phyloP scores from a whole-genome alignment of 768 basidiomycete species.

The Phlebiopsis flavidoalba region DNA sequence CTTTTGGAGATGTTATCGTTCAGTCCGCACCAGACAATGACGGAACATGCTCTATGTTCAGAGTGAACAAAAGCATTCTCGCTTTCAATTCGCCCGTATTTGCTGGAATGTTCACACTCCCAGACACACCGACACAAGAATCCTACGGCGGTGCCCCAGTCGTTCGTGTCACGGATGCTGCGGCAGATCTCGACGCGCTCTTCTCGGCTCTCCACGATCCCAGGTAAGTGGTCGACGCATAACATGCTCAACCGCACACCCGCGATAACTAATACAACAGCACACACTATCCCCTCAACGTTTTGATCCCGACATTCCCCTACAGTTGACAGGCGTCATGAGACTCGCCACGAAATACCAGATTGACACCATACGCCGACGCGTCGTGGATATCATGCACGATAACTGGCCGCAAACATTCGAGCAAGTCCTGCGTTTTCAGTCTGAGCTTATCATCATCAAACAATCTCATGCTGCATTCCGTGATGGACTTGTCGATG shows the following conservation, averaged over 20 bases:
- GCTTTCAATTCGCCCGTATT: not conserved
- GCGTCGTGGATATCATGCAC: slow-evolving; percentile 16
- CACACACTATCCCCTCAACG: slow-evolving; percentile 10
- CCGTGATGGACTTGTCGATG: not conserved
- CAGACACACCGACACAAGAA: not conserved
- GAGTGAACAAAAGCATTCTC: not conserved
- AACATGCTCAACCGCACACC: too few relatives aligned
- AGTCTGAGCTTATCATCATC: not conserved
- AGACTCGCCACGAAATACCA: slow-evolving; percentile 25
- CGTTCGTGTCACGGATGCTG: not conserved
- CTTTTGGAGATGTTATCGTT: not conserved
- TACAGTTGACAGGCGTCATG: slow-evolving; percentile 12
- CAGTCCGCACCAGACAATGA: not conserved
- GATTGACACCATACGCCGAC: slow-evolving; percentile 18
- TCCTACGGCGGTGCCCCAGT: not conserved
- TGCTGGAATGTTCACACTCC: not conserved
- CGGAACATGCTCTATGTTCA: not conserved
- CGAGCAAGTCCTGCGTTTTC: not conserved
- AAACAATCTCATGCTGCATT: not conserved
- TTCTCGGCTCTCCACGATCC: not conserved
- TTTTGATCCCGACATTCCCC: slow-evolving; percentile 16
- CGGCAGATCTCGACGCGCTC: not conserved
- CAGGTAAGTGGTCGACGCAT: too few relatives aligned
- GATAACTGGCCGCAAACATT: slow-evolving; percentile 24
- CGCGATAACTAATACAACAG: slow-evolving; percentile 1